Evolutionary conservation across 371 early-diverging fungal genomes (phyloP).

Genomic region (Mucor velutinosus): DNA sequence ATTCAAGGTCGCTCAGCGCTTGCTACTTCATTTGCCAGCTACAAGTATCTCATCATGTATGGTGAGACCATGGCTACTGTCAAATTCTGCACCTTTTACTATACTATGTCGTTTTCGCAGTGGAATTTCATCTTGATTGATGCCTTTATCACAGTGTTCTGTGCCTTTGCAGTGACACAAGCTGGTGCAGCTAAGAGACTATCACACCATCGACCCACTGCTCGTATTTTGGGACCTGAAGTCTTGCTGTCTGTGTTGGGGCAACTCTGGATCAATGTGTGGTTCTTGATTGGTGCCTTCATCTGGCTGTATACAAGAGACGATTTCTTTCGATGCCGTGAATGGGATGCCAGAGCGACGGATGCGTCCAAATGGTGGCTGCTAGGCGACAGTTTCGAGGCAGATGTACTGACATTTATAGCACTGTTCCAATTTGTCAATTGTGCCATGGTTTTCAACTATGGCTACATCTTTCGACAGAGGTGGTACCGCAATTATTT

Average conservation of each 20-base stretch:
- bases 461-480: slow-evolving; percentile 64
- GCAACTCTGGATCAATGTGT: slow-evolving; percentile 64
- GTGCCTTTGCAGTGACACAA: slow-evolving; percentile 70
- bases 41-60: slow-evolving; percentile 77
- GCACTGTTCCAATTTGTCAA: slow-evolving; percentile 64
- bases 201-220: slow-evolving; percentile 68
- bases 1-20: slow-evolving; percentile 73
- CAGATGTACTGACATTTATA: slow-evolving; percentile 56
- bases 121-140: slow-evolving; percentile 77
- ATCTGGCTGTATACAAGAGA: slow-evolving; percentile 61
- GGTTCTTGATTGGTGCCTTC: slow-evolving; percentile 55
- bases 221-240: slow-evolving; percentile 72
- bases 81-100: slow-evolving; percentile 61
- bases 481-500: slow-evolving; percentile 65
- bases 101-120: slow-evolving; percentile 55
- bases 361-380: slow-evolving; percentile 79
- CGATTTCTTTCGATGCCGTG: slow-evolving; percentile 69
- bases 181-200: slow-evolving; percentile 56
- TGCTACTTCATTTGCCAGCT: slow-evolving; percentile 75
- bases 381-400: slow-evolving; percentile 79
- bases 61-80: slow-evolving; percentile 71
- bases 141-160: slow-evolving; percentile 64
- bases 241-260: slow-evolving; percentile 69
- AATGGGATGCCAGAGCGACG: slow-evolving; percentile 64
- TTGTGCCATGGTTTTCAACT: slow-evolving; percentile 66